phyloP scores from a whole-genome alignment of 2,329 filamentous ascomycete genomes.

The Aspergillus terreus region DNA sequence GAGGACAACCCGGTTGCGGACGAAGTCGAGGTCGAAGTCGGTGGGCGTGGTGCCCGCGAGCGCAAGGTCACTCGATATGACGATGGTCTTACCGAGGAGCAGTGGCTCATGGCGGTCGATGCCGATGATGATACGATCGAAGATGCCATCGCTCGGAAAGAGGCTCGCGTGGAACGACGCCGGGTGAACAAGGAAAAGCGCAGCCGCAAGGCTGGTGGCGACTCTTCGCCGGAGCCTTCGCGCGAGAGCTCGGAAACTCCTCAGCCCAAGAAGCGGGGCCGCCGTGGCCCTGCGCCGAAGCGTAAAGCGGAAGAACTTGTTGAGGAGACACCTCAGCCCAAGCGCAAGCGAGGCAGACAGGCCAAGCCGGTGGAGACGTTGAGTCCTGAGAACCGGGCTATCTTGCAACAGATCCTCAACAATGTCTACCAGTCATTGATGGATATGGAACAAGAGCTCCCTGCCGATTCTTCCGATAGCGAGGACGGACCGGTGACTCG shows the following conservation, averaged over 20 bases:
- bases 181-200: slow-evolving; percentile 71
- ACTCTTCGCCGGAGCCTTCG: slow-evolving; percentile 74
- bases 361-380: slow-evolving; percentile 67
- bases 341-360: slow-evolving; percentile 71
- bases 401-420: slow-evolving; percentile 76
- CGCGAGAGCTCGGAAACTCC: slow-evolving; percentile 79
- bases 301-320: slow-evolving; percentile 78
- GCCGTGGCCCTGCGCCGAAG: slow-evolving; percentile 77
- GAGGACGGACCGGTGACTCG: slow-evolving; percentile 60
- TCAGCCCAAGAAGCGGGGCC: slow-evolving; percentile 66
- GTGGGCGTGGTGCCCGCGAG: slow-evolving; percentile 89
- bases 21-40: slow-evolving; percentile 68
- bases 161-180: slow-evolving; percentile 76
- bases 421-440: slow-evolving; percentile 76
- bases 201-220: slow-evolving; percentile 43
- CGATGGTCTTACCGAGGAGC: slow-evolving; percentile 95
- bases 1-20: slow-evolving; percentile 80
- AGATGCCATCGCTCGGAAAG: slow-evolving; percentile 85
- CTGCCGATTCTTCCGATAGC: slow-evolving; percentile 48
- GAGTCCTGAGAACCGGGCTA: slow-evolving; percentile 64
- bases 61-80: slow-evolving; percentile 93
- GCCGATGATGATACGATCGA: slow-evolving; percentile 94
- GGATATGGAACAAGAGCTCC: slow-evolving; percentile 73
- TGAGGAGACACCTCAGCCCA: slow-evolving; percentile 71
- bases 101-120: slow-evolving; percentile 97